Base-by-base conservation (phyloP, 2,329 filamentous ascomycete species). In the Periglandula ipomoeae region DNA sequence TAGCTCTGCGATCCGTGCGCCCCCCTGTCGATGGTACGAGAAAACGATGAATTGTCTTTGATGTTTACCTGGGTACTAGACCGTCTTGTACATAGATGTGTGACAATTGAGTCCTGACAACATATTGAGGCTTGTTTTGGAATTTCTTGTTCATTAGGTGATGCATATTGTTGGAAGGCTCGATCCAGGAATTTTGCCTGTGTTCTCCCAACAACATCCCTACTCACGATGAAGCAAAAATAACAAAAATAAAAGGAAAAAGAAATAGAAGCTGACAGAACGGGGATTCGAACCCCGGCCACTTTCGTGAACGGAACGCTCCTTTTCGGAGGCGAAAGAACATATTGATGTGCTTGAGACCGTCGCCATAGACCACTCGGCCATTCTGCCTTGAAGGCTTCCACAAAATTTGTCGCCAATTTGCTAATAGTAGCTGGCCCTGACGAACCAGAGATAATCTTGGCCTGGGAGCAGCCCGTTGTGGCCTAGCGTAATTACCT, bases 251-350 rank as follows among this genome's bases (percentile, higher is more conserved):
- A 44, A 47, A 27, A 5, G 6, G 11, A 50, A 53, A 50, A 49
- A 46, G 42, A 51, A 40, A 50, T 49, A 47, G 46, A 52, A 40
- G 40, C 42, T 51, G 55, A 55, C 53, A 55, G 53, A 54, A 50
- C 51, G 52, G 55, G 55, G 55, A 56, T 55, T 56, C 55, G 55
- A 56, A 56, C 55, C 55, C 55, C 52, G 51, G 55, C 55, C 55
- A 56, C 55, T 56, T 55, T 54, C 55, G 55, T 56, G 55, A 56
- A 54, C 52, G 55, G 55, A 55, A 55, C 50, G 51, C 53, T 55
- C 46, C 52, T 53, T 55, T 50, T 23, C 27, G 42, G 50, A 51
- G n/a, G 43, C 49, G 51, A 50, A 52, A 55, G 52, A 45, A 40
- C 51, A 54, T 50, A 52, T 11, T 1, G 22, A 48, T 55, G 53